Base-by-base conservation (phyloP, 177 flowering plant species). In the Tripterygium wilfordii region DNA sequence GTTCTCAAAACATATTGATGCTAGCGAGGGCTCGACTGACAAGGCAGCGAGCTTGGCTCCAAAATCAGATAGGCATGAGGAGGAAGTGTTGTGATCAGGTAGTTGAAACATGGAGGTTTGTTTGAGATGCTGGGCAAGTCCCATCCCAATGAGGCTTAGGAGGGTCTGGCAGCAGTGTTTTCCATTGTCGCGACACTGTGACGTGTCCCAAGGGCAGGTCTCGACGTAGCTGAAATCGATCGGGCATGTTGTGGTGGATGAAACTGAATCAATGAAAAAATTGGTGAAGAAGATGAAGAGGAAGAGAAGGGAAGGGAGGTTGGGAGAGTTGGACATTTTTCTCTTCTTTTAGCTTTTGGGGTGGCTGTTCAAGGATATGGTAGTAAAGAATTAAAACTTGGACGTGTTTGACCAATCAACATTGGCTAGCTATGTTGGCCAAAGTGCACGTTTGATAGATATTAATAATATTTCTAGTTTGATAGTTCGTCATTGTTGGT, bases 121-220 rank as follows among this genome's bases (percentile, higher is more conserved):
- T 29, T 61, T 63, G n/a, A 77, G 76, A 48, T 77, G 51, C 24
- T 56, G 73, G 0, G 82, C 69, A 0, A 77, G 52, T 1, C 78
- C 78, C 18, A 77, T 53, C 33, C 78, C 82, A 17, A 70, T 46
- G 30, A 77, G 53, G 53, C 72, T 65, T 16, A 64, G 66, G 3
- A 77, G 69, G 10, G 74, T 50, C 21, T 51, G 64, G 64, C 82
- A 77, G 58, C 82, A 77, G 12, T 54, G 23, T 5, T 4, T 43
- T 16, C 13, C 45, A 2, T 43, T 21, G 2, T 32, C 24, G 0
- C 12, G 45, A 51, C 74, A 73, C 4, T 9, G 9, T 0, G 68
- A 55, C 0, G 41, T 37, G 57, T 62, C 54, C 75, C 70, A 70
- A 17, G 71, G 74, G 45, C 54, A 45, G 24, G 74, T 63, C 19